Conservation (phyloP, 208 protist genomes). For the Trypanosoma avium region DNA sequence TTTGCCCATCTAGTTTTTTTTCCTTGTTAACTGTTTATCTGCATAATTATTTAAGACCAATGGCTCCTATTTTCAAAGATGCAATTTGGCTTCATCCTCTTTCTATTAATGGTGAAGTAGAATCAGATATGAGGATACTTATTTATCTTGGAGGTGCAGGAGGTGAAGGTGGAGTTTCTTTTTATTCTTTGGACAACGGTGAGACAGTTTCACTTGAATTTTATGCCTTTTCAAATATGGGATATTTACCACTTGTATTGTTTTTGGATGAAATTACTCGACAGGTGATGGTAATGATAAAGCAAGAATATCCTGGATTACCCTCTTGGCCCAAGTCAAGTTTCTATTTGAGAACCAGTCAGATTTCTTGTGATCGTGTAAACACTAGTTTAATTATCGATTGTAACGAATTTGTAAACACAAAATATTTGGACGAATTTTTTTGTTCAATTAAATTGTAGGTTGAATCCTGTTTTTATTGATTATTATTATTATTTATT, state of each 20-base stretch:
- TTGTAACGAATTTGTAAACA: no score
- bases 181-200: no score
- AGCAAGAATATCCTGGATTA: slow-evolving; percentile 13
- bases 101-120: neutral
- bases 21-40: slow-evolving; percentile 11
- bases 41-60: slow-evolving; percentile 9
- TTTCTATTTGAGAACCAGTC: neutral
- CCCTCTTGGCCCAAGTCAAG: neutral
- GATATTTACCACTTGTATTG: slow-evolving; percentile 9
- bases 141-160: no score
- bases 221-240: slow-evolving; percentile 10
- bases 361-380: neutral
- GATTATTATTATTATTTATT: no score
- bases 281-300: neutral
- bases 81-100: slow-evolving; percentile 13
- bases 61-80: slow-evolving; percentile 4
- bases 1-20: slow-evolving; percentile 22
- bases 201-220: no score
- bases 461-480: neutral
- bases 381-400: no score
- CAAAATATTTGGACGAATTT: slow-evolving; percentile 1
- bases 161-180: no score
- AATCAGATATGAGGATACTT: neutral
- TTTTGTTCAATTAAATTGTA: neutral
- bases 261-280: slow-evolving; percentile 7